Conservation (phyloP, 192 early-diverging fungal genomes). For the Paraglomus occultum region DNA sequence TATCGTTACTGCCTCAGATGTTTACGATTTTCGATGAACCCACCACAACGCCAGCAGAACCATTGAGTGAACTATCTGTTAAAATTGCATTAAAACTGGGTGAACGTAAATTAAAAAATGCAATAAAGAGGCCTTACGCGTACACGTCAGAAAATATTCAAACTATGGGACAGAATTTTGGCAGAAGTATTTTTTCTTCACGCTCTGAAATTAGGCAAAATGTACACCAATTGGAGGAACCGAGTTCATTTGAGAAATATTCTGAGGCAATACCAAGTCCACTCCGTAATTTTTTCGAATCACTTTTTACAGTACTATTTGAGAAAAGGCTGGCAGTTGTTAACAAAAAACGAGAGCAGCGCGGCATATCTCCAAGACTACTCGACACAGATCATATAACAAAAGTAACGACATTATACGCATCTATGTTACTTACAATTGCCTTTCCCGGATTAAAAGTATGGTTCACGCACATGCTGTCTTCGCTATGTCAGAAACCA, state of each 20-base stretch:
- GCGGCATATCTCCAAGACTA: not conserved
- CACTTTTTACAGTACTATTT: not conserved
- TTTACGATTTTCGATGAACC: not conserved
- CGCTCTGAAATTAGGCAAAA: too few relatives aligned
- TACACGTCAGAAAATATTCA: too few relatives aligned
- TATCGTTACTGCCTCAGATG: not conserved
- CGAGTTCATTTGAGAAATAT: too few relatives aligned
- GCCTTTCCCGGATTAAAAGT: not conserved
- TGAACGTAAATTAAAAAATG: too few relatives aligned
- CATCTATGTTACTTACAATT: not conserved
- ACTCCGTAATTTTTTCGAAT: not conserved
- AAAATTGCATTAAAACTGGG: too few relatives aligned
- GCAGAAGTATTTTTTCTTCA: too few relatives aligned
- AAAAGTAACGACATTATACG: not conserved
- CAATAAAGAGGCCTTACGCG: too few relatives aligned
- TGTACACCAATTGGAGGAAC: too few relatives aligned
- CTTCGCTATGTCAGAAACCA: conserved; percentile 8
- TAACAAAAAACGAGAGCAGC: not conserved
- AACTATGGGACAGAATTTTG: too few relatives aligned
- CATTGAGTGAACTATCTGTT: too few relatives aligned
- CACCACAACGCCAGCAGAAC: too few relatives aligned
- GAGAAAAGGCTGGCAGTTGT: not conserved
- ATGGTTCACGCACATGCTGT: conserved; percentile 1
- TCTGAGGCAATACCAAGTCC: not conserved
- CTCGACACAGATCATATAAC: not conserved